Conservation (phyloP, 2,329 filamentous ascomycete species). For the Stachybotrys chlorohalonatus region DNA sequence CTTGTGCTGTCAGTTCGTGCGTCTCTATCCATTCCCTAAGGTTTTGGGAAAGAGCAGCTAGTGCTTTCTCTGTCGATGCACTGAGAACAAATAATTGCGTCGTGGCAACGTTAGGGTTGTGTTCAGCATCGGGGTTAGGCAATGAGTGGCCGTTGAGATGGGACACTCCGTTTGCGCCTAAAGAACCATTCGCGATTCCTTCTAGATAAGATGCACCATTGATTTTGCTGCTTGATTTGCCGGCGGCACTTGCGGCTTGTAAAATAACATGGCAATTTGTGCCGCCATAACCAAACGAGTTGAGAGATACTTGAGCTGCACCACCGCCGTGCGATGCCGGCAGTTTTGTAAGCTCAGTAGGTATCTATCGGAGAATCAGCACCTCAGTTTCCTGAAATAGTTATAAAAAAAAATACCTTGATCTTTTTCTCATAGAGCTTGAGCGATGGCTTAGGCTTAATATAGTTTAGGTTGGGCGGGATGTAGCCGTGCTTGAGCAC, state of each 20-base stretch:
- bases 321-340: background rate
- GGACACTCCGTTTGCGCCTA: background rate
- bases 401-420: background rate
- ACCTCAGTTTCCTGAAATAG: background rate
- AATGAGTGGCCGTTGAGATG: background rate
- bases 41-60: background rate
- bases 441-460: conserved; percentile 31
- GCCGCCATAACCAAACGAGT: background rate
- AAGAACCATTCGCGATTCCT: no score
- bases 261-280: background rate
- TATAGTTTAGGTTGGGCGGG: conserved; percentile 36
- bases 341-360: background rate
- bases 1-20: background rate
- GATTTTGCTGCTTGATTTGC: background rate
- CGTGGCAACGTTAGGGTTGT: background rate
- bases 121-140: background rate
- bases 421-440: background rate
- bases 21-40: background rate
- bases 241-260: conserved; percentile 1
- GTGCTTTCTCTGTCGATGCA: background rate
- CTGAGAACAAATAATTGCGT: background rate
- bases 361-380: background rate
- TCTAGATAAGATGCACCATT: background rate
- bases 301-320: background rate
- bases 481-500: conserved; percentile 36